Conservation (phyloP, 257 asterid species). For the Handroanthus guayacan region DNA sequence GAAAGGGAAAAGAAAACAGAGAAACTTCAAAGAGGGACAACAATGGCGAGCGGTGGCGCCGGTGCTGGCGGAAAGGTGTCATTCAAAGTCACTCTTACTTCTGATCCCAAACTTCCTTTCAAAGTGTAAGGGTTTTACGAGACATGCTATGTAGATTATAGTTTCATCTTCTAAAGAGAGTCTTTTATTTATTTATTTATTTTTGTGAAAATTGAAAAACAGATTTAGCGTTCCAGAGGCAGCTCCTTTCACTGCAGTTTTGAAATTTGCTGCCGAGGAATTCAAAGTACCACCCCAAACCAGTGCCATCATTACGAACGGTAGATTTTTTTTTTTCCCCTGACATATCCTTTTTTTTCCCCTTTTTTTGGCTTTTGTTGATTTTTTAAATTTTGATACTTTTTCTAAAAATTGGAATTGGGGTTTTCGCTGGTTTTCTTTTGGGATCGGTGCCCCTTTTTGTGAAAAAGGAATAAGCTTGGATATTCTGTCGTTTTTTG, state of each 20-base stretch:
- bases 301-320: constrained; percentile 95
- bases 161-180: background rate
- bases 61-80: constrained; percentile 91
- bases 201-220: background rate
- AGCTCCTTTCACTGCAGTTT: constrained; percentile 97
- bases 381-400: background rate
- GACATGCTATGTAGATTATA: background rate
- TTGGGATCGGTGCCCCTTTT: background rate
- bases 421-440: background rate
- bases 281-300: constrained; percentile 98
- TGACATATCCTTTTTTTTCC: background rate
- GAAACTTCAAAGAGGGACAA: background rate
- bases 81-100: constrained; percentile 90
- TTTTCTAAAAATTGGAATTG: constrained; percentile 4
- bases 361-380: background rate
- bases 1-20: background rate
- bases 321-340: constrained; percentile 41
- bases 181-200: background rate
- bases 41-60: constrained; percentile 75
- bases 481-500: background rate
- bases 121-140: constrained; percentile 76
- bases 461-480: background rate
- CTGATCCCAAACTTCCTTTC: constrained; percentile 98
- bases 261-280: constrained; percentile 96
- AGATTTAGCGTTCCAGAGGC: constrained; percentile 98